Evolutionary conservation across 495 filamentous ascomycete species (phyloP).

Genomic region (Entonaema liquescens): DNA sequence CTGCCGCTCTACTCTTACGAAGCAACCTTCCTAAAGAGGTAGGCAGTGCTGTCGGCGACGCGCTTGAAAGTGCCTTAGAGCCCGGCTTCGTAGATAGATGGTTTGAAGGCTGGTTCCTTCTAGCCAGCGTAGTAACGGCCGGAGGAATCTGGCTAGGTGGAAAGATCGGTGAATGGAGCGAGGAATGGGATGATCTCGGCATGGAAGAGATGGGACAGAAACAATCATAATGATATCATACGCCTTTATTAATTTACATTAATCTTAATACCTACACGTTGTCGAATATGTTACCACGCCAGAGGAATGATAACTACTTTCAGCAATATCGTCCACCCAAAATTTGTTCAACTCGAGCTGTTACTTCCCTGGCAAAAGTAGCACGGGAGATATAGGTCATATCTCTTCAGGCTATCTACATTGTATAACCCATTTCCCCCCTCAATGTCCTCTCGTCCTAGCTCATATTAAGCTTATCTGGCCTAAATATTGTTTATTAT

Average conservation of each 20-base stretch:
- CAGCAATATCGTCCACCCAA: neutral
- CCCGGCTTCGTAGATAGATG: conserved; percentile 79
- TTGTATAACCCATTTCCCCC: neutral
- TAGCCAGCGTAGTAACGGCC: conserved; percentile 67
- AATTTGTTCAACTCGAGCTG: neutral
- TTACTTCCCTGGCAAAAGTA: neutral
- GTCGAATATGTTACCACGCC: neutral
- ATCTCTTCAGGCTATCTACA: neutral
- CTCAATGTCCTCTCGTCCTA: neutral
- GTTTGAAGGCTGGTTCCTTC: conserved; percentile 85
- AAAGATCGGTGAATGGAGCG: conserved; percentile 61
- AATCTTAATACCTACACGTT: conserved; percentile 13
- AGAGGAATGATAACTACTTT: neutral
- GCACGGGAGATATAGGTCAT: neutral
- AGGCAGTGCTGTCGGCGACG: conserved; percentile 73
- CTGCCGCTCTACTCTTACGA: conserved; percentile 73
- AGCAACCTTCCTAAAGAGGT: conserved; percentile 77
- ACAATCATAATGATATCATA: conserved; percentile 50
- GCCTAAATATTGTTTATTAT: neutral
- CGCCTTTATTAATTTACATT: conserved; percentile 18
- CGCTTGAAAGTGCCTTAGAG: conserved; percentile 74
- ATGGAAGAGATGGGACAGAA: conserved; percentile 77
- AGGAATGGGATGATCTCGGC: conserved; percentile 70
- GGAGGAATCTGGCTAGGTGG: conserved; percentile 73
- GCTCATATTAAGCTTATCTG: neutral